These are phyloP conservation scores for Fistulinella prunicolor DNA, from an alignment of 768 basidiomycete species.

Conservation along the genomic window DNA sequence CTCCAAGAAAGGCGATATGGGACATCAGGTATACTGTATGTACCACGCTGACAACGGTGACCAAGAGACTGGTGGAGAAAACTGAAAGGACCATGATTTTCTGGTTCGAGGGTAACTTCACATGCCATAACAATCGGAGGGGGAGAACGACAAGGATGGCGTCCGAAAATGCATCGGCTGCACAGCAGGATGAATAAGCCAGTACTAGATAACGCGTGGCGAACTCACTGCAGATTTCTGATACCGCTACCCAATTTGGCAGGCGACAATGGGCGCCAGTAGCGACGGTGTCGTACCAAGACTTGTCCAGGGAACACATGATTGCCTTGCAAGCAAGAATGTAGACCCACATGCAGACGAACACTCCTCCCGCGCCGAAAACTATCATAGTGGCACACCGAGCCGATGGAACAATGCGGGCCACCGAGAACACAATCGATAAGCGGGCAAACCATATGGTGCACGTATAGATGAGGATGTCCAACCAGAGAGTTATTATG, in stretches of 20 bases:
- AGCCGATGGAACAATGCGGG: slow-evolving; percentile 23
- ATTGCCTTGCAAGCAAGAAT: slow-evolving; percentile 24
- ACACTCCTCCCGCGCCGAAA: slow-evolving; percentile 3
- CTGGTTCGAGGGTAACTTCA: slow-evolving; percentile 39
- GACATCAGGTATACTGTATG: slow-evolving; percentile 44
- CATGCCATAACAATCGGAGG: slow-evolving; percentile 41
- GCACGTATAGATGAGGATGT: slow-evolving; percentile 21
- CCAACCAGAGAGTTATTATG: slow-evolving; percentile 20
- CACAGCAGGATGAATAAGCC: not conserved
- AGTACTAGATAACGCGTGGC: too few relatives aligned
- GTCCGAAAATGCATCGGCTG: slow-evolving; percentile 50
- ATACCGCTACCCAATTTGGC: slow-evolving; percentile 45
- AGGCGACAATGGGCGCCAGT: slow-evolving; percentile 38
- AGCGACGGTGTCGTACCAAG: slow-evolving; percentile 42
- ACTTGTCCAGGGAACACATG: slow-evolving; percentile 39
- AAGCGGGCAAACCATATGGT: slow-evolving; percentile 27
- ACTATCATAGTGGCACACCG: not conserved
- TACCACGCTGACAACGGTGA: slow-evolving; percentile 42
- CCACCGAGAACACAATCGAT: slow-evolving; percentile 24
- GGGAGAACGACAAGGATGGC: slow-evolving; percentile 45
- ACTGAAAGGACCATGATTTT: slow-evolving; percentile 42
- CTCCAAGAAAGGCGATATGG: slow-evolving; percentile 3
- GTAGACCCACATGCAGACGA: slow-evolving; percentile 21
- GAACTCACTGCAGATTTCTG: slow-evolving; percentile 38
- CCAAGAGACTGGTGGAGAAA: slow-evolving; percentile 53